Conservation (phyloP, 2,329 filamentous ascomycete species). For the Botrytis galanthina region DNA sequence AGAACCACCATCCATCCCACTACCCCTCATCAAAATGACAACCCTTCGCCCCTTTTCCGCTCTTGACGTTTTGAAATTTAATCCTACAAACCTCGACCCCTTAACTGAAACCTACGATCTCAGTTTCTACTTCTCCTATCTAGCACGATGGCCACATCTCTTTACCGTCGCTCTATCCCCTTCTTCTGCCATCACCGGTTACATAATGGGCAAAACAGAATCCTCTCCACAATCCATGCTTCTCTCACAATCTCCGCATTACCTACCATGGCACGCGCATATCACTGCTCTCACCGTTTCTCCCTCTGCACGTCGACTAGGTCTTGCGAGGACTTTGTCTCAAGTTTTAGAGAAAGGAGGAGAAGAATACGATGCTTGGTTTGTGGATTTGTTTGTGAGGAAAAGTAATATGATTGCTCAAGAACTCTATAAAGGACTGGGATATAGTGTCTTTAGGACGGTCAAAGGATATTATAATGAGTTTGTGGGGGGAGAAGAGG, state of each 20-base stretch:
- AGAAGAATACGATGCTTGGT: conserved; percentile 83
- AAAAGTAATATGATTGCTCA: conserved; percentile 86
- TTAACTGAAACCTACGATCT: conserved; percentile 98
- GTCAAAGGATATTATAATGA: conserved; percentile 94
- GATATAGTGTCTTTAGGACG: conserved; percentile 84
- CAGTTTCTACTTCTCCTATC: conserved; percentile 92
- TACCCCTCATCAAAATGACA: conserved; percentile 56
- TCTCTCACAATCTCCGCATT: conserved; percentile 75
- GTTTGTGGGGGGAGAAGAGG: conserved; percentile 63
- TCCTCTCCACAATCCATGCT: conserved; percentile 74
- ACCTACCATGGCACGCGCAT: conserved; percentile 99
- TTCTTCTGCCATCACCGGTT: conserved; percentile 86
- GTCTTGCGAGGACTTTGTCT: conserved; percentile 81
- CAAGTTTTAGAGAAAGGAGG: conserved; percentile 78
- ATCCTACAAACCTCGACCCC: conserved; percentile 91
- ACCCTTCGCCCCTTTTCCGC: conserved; percentile 83
- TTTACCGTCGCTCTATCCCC: conserved; percentile 89
- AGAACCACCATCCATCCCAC: not conserved
- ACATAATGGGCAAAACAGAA: conserved; percentile 98
- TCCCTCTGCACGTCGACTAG: conserved; percentile 78
- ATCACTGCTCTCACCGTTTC: conserved; percentile 94
- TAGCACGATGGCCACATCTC: conserved; percentile 91
- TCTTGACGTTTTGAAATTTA: conserved; percentile 82
- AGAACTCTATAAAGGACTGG: conserved; percentile 83
- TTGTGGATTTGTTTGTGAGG: conserved; percentile 91